Evolutionary conservation across 2,329 filamentous ascomycete genomes (phyloP).

Genomic region (Keithomyces neogunnii): DNA sequence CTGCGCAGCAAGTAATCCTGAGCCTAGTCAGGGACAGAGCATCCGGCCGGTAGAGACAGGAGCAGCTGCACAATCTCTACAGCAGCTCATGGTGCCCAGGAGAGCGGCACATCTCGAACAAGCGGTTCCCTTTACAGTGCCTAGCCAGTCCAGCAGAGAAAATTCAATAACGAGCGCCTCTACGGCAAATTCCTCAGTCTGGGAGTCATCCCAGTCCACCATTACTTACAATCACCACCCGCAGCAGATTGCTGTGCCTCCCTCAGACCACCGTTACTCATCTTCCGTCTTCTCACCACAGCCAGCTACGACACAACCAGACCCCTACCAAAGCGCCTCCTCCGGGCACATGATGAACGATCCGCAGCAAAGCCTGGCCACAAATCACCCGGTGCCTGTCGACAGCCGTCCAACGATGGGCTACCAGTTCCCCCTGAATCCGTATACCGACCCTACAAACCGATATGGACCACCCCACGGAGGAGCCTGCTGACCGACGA

Average conservation of each 20-base stretch:
- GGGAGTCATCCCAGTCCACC: conserved; percentile 21
- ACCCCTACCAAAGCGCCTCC: conserved; percentile 10
- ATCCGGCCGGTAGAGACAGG: conserved; percentile 16
- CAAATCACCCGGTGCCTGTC: conserved; percentile 13
- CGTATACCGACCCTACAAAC: conserved; percentile 13
- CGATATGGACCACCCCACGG: conserved; percentile 9
- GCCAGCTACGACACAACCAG: neutral
- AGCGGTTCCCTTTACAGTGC: conserved; percentile 17
- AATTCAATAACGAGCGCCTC: conserved; percentile 24
- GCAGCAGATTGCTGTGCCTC: conserved; percentile 4
- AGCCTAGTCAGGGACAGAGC: conserved; percentile 8
- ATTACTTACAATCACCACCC: conserved; percentile 19
- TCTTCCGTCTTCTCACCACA: conserved; percentile 3
- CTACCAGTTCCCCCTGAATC: conserved; percentile 17
- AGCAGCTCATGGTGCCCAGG: conserved; percentile 28
- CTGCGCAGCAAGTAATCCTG: conserved; percentile 7
- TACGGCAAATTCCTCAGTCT: conserved; percentile 22
- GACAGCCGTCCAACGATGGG: conserved; percentile 14
- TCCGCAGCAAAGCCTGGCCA: conserved; percentile 10
- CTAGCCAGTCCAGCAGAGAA: conserved; percentile 24
- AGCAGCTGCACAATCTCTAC: conserved; percentile 23
- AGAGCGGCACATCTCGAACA: conserved; percentile 21
- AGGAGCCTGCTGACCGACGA: conserved; percentile 14
- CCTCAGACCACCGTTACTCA: conserved; percentile 5
- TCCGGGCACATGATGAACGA: conserved; percentile 16